phyloP scores from a whole-genome alignment of 768 basidiomycete species.

The Phanerochaete sordida region DNA sequence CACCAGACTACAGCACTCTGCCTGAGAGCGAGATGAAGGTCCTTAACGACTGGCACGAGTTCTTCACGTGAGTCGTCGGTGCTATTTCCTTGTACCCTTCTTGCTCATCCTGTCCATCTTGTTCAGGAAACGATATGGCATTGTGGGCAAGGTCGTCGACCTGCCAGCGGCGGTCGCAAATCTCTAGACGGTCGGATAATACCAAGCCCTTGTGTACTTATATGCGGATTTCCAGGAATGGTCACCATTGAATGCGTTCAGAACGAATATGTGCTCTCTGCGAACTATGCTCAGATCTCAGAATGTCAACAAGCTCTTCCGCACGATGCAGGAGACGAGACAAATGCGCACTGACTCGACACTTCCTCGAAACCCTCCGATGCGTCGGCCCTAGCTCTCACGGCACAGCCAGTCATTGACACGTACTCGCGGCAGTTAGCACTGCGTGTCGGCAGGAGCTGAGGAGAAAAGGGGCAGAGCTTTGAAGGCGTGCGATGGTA shows the following conservation, averaged over 20 bases:
- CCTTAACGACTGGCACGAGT: constrained; percentile 84
- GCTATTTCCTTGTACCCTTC: not conserved
- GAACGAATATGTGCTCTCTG: too few relatives aligned
- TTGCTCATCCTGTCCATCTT: not conserved
- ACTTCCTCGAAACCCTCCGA: too few relatives aligned
- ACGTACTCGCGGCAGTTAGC: too few relatives aligned
- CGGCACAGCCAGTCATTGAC: too few relatives aligned
- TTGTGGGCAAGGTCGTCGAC: constrained; percentile 74
- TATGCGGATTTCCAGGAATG: not conserved
- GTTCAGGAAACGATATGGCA: constrained; percentile 77
- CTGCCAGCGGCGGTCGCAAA: constrained; percentile 34
- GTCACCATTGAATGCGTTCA: not conserved
- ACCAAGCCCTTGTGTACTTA: not conserved
- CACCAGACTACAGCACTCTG: constrained; percentile 79
- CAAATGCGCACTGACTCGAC: too few relatives aligned
- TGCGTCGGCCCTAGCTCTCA: too few relatives aligned
- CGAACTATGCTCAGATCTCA: too few relatives aligned
- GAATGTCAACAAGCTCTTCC: too few relatives aligned
- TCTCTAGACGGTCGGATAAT: not conserved
- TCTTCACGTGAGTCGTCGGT: constrained; percentile 68
- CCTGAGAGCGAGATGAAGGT: constrained; percentile 71
- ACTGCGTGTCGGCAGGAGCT: too few relatives aligned
- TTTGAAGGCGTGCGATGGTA: too few relatives aligned
- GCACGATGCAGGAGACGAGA: too few relatives aligned
- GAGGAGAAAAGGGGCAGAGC: too few relatives aligned